Evolutionary conservation across 352 stramenopile species (phyloP).

Genomic region (Phytophthora pinifolia): DNA sequence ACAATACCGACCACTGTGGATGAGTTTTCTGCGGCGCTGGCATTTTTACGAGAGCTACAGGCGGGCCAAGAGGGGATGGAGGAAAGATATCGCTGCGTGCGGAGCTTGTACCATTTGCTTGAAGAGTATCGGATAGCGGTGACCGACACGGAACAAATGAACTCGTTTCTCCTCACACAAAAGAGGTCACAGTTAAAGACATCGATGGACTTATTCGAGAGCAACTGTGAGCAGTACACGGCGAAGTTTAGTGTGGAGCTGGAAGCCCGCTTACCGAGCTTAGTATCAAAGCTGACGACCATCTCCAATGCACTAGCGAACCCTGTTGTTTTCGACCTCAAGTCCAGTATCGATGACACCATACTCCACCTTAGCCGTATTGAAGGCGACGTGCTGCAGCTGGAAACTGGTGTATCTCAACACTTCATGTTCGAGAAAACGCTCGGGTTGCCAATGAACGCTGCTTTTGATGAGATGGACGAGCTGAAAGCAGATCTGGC

Average conservation of each 20-base stretch:
- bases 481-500: slow-evolving; percentile 67
- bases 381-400: slow-evolving; percentile 23
- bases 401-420: slow-evolving; percentile 24
- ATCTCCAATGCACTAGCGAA: slow-evolving; percentile 41
- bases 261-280: slow-evolving; percentile 47
- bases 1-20: slow-evolving; percentile 71
- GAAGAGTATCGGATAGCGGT: slow-evolving; percentile 75
- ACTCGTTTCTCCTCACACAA: slow-evolving; percentile 72
- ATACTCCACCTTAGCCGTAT: slow-evolving; percentile 49
- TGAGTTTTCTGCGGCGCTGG: slow-evolving; percentile 64
- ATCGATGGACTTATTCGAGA: slow-evolving; percentile 79
- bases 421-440: slow-evolving; percentile 65
- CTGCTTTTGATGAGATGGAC: slow-evolving; percentile 83
- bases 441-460: slow-evolving; percentile 49
- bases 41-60: slow-evolving; percentile 59
- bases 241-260: slow-evolving; percentile 78
- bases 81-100: slow-evolving; percentile 55
- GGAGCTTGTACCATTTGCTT: slow-evolving; percentile 58
- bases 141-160: slow-evolving; percentile 68
- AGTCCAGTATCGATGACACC: slow-evolving; percentile 47
- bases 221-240: slow-evolving; percentile 66
- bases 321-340: slow-evolving; percentile 44
- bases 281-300: slow-evolving; percentile 35
- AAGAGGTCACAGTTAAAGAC: slow-evolving; percentile 72
- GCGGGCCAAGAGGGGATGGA: slow-evolving; percentile 44